Base-by-base conservation (phyloP, 805 yeast genomes). In the Priceomyces carsonii region DNA sequence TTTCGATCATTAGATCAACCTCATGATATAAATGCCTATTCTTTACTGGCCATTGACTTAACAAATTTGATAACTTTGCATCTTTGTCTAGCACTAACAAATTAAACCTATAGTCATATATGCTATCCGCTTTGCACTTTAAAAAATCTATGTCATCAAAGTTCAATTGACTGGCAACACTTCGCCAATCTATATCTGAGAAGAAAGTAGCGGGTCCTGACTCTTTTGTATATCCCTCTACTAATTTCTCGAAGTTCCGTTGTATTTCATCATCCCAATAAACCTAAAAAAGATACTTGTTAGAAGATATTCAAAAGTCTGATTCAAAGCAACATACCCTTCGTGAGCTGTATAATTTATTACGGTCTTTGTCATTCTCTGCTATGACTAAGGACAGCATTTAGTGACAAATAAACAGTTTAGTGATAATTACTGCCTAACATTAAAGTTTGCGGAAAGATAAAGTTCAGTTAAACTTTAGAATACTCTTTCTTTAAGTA, bases 91-190 rank as follows among this genome's bases (percentile, higher is more conserved):
- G 23, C 12, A 19, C 31, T 4, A 36, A 19, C 4, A 34, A 29
- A 15, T 33, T 32, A 25, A 35, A 33, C 13, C 40, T 35, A 17
- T 38, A 39, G 18, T 54, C 59, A 33, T 34, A 51, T 14, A 55
- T 27, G 20, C 50, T 53, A 42, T 57, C 63, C 1, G 49, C 43
- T 36, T 48, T 51, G 10, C 51, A 25, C 33, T 47, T 40, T 2
- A 55, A 29, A 20, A 42, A 40, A 10, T 49, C 54, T 6, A 28
- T 21, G 19, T 53, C 51, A 22, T 41, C 33, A 8, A 42, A 26
- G 4, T 45, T 42, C 7, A 53, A 32, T 2, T 40, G 13, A 4
- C 35, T 36, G 5, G 18, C 24, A 18, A 57, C 26, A 14, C 43
- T 27, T 8, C 19, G 17, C 56, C 59, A 54, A 33, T 57, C 50